phyloP scores from a whole-genome alignment of 2,329 filamentous ascomycete species.

The Ophiostoma piceae region DNA sequence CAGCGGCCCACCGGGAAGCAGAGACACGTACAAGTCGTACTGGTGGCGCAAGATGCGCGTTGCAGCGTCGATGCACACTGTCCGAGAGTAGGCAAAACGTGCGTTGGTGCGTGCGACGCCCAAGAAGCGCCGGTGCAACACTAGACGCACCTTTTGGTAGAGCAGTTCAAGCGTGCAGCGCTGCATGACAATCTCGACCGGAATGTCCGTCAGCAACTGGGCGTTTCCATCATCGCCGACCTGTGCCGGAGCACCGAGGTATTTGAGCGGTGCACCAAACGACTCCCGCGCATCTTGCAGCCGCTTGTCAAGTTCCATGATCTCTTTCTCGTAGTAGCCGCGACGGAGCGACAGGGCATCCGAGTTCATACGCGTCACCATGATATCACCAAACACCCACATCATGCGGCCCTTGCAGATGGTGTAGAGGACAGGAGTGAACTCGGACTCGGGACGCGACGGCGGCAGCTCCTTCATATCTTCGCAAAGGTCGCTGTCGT shows the following conservation, averaged over 20 bases:
- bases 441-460: constrained; percentile 40
- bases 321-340: constrained; percentile 15
- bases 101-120: constrained; percentile 34
- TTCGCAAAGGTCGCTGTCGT: constrained; percentile 50
- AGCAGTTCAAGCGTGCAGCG: constrained; percentile 30
- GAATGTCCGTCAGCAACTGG: neutral
- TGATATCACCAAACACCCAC: constrained; percentile 27
- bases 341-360: neutral
- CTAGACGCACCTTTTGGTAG: constrained; percentile 30
- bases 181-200: constrained; percentile 30
- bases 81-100: constrained; percentile 38
- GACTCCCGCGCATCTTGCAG: constrained; percentile 23
- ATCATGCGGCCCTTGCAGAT: constrained; percentile 28
- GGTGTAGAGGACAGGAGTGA: constrained; percentile 35
- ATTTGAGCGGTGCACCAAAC: constrained; percentile 17
- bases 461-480: constrained; percentile 39
- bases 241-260: neutral
- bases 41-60: constrained; percentile 41
- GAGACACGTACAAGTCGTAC: constrained; percentile 39
- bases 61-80: constrained; percentile 42
- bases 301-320: constrained; percentile 29
- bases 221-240: neutral
- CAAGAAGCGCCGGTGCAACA: constrained; percentile 32
- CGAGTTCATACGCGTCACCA: neutral
- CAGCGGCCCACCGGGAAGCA: constrained; percentile 38